These are phyloP conservation scores for Cryphonectria parasitica DNA, from an alignment of 2,329 filamentous ascomycete genomes.

Conservation along the genomic window DNA sequence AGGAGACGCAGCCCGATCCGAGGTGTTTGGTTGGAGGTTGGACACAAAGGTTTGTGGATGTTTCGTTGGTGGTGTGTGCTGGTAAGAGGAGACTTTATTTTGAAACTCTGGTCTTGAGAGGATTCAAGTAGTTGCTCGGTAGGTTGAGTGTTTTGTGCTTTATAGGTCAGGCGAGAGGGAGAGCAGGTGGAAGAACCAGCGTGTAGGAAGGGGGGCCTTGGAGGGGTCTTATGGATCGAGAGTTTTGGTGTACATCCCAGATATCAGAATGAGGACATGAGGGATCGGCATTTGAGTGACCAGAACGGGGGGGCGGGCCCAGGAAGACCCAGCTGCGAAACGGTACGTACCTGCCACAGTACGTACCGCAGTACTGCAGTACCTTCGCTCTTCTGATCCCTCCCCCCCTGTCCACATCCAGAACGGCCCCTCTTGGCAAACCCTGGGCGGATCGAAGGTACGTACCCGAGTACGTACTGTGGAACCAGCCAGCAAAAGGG, in stretches of 20 bases:
- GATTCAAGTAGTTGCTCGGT: background rate
- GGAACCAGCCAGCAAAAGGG: background rate
- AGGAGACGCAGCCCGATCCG: background rate
- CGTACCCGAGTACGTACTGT: conserved; percentile 15
- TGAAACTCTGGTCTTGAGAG: background rate
- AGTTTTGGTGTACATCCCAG: conserved; percentile 26
- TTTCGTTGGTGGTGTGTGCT: background rate
- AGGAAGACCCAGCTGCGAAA: background rate
- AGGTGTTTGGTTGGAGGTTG: background rate
- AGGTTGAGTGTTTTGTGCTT: background rate
- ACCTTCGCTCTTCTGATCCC: background rate
- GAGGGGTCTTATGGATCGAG: conserved; percentile 30
- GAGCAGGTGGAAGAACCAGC: background rate
- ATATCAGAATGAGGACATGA: conserved; percentile 16
- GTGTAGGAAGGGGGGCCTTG: conserved; percentile 23
- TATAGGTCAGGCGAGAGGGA: background rate
- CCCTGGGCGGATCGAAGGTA: conserved; percentile 5
- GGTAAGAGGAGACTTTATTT: background rate
- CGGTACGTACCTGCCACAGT: conserved; percentile 21
- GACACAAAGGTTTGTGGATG: background rate
- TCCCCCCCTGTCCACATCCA: conserved; percentile 14
- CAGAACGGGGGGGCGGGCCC: conserved; percentile 13
- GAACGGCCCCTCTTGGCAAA: conserved; percentile 21
- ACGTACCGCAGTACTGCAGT: background rate
- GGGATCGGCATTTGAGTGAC: conserved; percentile 26